Percentiles rank a stretch among this genome's conserved stretches.
phyloP scores from a whole-genome alignment of 2,329 filamentous ascomycete genomes.

The Blastomyces parvus region DNA sequence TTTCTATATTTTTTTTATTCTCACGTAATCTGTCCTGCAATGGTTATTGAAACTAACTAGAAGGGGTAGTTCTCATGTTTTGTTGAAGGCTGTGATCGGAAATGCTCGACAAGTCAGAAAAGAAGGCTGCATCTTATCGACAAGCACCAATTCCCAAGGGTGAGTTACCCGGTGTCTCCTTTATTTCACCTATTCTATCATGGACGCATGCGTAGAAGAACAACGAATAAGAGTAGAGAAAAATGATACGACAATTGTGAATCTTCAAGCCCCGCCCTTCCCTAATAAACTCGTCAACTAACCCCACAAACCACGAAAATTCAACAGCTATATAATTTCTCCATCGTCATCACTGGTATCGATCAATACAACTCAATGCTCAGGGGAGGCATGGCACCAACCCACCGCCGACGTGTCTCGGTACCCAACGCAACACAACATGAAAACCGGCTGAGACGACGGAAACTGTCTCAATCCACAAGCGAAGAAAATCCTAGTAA shows the following conservation, averaged over 20 bases:
- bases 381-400: conserved; percentile 35
- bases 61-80: conserved; percentile 68
- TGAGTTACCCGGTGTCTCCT: conserved; percentile 18
- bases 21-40: not conserved
- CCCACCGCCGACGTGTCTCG: conserved; percentile 30
- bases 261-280: not conserved
- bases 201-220: too few relatives aligned
- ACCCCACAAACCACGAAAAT: not conserved
- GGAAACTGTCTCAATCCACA: conserved; percentile 23
- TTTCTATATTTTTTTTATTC: not conserved
- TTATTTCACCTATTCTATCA: not conserved
- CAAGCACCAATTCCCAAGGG: conserved; percentile 81
- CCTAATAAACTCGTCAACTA: not conserved
- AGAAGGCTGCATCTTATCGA: conserved; percentile 81
- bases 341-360: conserved; percentile 78
- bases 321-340: conserved; percentile 66
- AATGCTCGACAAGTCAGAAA: conserved; percentile 75
- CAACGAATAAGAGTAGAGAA: not conserved
- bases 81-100: conserved; percentile 74
- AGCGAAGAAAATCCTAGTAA: not conserved
- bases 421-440: conserved; percentile 27
- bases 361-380: conserved; percentile 75
- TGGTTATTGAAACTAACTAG: not conserved
- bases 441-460: conserved; percentile 27
- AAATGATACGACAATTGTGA: not conserved